Evolutionary conservation across 1,284 basidiomycete species (phyloP).

Genomic region (Heliocybe sulcata): DNA sequence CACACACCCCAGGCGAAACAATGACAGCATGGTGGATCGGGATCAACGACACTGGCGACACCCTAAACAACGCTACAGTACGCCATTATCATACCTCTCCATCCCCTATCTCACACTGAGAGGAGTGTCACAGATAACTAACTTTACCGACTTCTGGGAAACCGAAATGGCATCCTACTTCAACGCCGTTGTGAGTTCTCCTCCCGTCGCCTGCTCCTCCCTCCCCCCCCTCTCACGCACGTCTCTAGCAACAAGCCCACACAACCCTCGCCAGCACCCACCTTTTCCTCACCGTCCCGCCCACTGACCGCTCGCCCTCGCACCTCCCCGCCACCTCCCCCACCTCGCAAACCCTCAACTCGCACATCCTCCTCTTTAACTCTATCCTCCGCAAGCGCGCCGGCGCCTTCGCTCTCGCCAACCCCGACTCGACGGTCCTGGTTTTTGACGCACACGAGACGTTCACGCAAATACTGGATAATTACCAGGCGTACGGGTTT

Average conservation of each 20-base stretch:
- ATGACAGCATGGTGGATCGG: slow-evolving; percentile 53
- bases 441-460: slow-evolving; percentile 43
- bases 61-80: slow-evolving; percentile 36
- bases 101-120: not conserved
- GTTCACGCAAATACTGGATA: slow-evolving; percentile 39
- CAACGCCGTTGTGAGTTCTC: slow-evolving; percentile 36
- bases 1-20: slow-evolving; percentile 34
- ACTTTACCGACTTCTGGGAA: slow-evolving; percentile 43
- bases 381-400: slow-evolving; percentile 27
- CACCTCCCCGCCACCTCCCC: slow-evolving; percentile 21
- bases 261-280: slow-evolving; percentile 35
- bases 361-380: slow-evolving; percentile 36
- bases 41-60: slow-evolving; percentile 51
- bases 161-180: slow-evolving; percentile 45
- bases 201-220: not conserved
- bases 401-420: slow-evolving; percentile 24
- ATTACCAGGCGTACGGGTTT: slow-evolving; percentile 34
- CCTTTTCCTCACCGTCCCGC: slow-evolving; percentile 49
- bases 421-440: slow-evolving; percentile 33
- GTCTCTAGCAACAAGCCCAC: slow-evolving; percentile 30
- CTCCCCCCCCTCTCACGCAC: not conserved
- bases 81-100: slow-evolving; percentile 5
- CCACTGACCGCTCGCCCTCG: slow-evolving; percentile 38
- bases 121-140: slow-evolving; percentile 31
- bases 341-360: slow-evolving; percentile 25